Evolutionary conservation across 1,284 basidiomycete genomes (phyloP).

Genomic region (Prillingera fragicola): DNA sequence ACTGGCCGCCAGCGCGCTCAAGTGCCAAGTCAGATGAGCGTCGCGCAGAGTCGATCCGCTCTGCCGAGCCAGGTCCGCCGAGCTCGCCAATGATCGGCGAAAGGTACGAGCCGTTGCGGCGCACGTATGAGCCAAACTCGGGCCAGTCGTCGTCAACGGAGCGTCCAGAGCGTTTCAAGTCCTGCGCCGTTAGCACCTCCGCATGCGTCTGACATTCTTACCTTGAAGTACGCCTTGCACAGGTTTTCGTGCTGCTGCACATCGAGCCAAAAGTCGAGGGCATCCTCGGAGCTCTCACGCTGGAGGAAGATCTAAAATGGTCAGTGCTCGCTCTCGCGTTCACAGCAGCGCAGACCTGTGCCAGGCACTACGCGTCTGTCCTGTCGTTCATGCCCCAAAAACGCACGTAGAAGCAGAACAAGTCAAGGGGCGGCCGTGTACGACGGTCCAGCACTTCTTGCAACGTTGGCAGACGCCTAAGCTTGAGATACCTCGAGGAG

Average conservation of each 20-base stretch:
- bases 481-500: conserved; percentile 40
- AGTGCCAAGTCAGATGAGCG: conserved; percentile 9
- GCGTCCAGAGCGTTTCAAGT: conserved; percentile 86
- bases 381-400: not conserved
- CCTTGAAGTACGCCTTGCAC: conserved; percentile 94
- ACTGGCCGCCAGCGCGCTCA: too few species aligned
- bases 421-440: conserved; percentile 88
- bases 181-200: conserved; percentile 44
- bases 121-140: conserved; percentile 87
- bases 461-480: conserved; percentile 53
- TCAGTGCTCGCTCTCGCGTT: not conserved
- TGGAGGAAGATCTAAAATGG: conserved; percentile 63
- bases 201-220: too few species aligned
- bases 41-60: conserved; percentile 8
- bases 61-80: conserved; percentile 12
- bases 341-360: too few species aligned
- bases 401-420: conserved; percentile 96
- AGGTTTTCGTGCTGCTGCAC: conserved; percentile 99
- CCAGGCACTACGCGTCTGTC: not conserved
- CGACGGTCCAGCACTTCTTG: conserved; percentile 78
- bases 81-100: conserved; percentile 68
- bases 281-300: conserved; percentile 88
- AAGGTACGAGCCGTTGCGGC: conserved; percentile 54
- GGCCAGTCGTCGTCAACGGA: conserved; percentile 95
- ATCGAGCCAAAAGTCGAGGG: conserved; percentile 97